A percentile compares a stretch with the other conserved stretches of the same genome.
phyloP scores from a whole-genome alignment of 106 monocot species.

The Gastrodia elata region DNA sequence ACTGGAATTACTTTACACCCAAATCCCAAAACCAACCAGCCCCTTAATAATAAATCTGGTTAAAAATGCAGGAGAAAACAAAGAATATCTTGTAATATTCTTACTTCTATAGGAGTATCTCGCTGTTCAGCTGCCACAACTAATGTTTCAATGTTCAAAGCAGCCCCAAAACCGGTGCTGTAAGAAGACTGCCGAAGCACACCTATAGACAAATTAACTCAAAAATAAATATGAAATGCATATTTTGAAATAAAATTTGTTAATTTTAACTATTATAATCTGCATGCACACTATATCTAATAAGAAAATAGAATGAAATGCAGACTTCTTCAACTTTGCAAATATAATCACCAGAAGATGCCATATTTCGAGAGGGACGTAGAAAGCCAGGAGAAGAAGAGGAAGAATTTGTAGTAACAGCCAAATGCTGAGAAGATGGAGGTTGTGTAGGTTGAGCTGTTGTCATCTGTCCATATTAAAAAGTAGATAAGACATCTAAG shows the following conservation, averaged over 20 bases:
- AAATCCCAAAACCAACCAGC: no score
- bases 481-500: neutral
- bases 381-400: conserved; percentile 55
- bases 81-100: neutral
- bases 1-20: no score
- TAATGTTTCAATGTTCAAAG: conserved; percentile 92
- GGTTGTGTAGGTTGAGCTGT: conserved; percentile 20
- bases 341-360: conserved; percentile 47
- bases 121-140: conserved; percentile 94
- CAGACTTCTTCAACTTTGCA: neutral
- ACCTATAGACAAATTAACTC: conserved; percentile 22
- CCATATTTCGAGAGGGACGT: conserved; percentile 40
- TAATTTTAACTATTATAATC: neutral
- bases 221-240: conserved; percentile 4
- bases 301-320: neutral
- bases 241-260: neutral
- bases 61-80: neutral
- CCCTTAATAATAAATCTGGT: no score
- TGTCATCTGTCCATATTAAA: neutral
- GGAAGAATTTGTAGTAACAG: conserved; percentile 23
- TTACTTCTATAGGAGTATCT: conserved; percentile 81
- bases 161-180: conserved; percentile 80
- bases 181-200: conserved; percentile 70
- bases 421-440: conserved; percentile 30
- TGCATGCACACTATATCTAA: neutral